Evolutionary conservation across 2,329 filamentous ascomycete species (phyloP).

Genomic region (Chlorencoelia australis): DNA sequence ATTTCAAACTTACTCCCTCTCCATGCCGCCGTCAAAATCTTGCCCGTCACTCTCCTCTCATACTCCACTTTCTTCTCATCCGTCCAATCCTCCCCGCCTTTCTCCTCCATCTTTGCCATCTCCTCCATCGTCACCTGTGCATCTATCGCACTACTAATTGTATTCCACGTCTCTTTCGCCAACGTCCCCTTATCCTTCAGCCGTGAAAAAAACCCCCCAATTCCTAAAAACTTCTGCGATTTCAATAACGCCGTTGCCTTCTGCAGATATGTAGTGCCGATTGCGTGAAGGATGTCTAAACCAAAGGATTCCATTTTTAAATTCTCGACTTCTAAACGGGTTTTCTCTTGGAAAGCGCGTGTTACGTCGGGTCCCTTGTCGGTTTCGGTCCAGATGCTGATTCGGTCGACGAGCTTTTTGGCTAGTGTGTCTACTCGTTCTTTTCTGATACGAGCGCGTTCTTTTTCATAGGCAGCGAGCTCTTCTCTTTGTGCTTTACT

Average conservation of each 20-base stretch:
- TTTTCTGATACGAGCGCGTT: constrained; percentile 73
- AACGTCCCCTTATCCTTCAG: constrained; percentile 94
- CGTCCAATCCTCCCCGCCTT: constrained; percentile 94
- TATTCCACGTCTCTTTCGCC: constrained; percentile 98
- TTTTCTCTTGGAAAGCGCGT: constrained; percentile 85
- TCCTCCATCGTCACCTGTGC: constrained; percentile 98
- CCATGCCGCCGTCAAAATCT: constrained; percentile 96
- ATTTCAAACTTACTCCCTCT: constrained; percentile 96
- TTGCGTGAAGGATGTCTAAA: constrained; percentile 89
- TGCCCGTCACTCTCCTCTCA: constrained; percentile 90
- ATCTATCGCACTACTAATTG: constrained; percentile 90
- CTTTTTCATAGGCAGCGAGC: constrained; percentile 75
- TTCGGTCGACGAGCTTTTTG: constrained; percentile 77
- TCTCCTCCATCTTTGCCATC: constrained; percentile 93
- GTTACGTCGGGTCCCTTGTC: constrained; percentile 84
- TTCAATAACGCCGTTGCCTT: constrained; percentile 85
- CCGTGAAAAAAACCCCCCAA: constrained; percentile 86
- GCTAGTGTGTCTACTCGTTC: constrained; percentile 80
- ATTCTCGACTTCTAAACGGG: constrained; percentile 87
- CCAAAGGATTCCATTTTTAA: constrained; percentile 99
- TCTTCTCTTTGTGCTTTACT: constrained; percentile 91
- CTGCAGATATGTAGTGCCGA: constrained; percentile 80
- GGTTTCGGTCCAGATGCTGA: constrained; percentile 95
- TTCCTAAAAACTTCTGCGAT: constrained; percentile 92
- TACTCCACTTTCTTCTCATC: constrained; percentile 95